Evolutionary conservation across 306 rosid species (phyloP), one percentile per base, ranked within the genome.

Genomic region (Fragaria ananassa): DNA sequence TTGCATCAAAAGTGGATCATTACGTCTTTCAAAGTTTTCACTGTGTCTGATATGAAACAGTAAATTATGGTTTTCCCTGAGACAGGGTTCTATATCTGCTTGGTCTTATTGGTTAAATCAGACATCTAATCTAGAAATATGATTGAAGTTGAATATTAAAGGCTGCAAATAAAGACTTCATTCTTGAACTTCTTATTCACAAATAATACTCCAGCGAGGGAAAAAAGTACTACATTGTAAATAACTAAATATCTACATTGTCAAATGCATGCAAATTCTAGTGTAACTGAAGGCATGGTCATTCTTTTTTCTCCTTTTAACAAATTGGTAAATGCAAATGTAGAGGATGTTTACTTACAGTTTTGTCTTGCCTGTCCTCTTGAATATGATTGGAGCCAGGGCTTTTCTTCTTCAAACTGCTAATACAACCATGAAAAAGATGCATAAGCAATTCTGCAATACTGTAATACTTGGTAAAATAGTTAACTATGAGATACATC

Each of bases 321-420:
- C 29, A 42, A 58, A 60, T 18, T n/a, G 18, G 64, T 31, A n/a
- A 45, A 6, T 17, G 66, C 0, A 47, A 3, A 23, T 23, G 19
- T 50, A 74, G 73, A 72, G 58, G 56, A 81, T 64, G 72, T 75
- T 62, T 79, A 80, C 98, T 86, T 88, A 91, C 98, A 64, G 84
- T 85, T 78, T 86, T 88, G 47, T 84, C 74, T n/a, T 82, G 90
- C 81, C 80, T 80, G 61, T 90, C 90, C 80, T 85, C 88, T 78
- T 77, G 90, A 81, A 72, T 44, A 13, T 14, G 41, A 57, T 80
- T 70, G 12, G 75, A 60, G 45, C 75, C 51, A 8, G 85, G 76
- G 79, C 77, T 69, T 79, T 80, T 81, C 81, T 69, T 79, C 84
- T 78, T 86, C 79, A 80, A 64, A 83, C 84, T 85, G 88, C 85